These are phyloP conservation scores for Mediolabrus comicus DNA, from an alignment of 108 stramenopile species.

Conservation along the genomic window DNA sequence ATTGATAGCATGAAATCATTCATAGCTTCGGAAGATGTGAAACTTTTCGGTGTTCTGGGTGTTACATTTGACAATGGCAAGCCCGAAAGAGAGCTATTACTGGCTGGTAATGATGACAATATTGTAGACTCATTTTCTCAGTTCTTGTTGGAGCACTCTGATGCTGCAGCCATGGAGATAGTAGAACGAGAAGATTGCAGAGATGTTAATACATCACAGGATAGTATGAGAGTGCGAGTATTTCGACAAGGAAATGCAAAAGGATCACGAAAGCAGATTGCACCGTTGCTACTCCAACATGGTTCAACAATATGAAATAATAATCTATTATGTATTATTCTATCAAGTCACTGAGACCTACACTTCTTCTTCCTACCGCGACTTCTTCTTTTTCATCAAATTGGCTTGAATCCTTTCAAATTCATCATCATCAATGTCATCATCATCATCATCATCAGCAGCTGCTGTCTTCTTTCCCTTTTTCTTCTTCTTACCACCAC, in stretches of 20 bases:
- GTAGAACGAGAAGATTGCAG: constrained; percentile 1
- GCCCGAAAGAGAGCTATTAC: constrained; percentile 18
- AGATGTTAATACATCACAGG: background rate
- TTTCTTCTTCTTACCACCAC: constrained; percentile 43
- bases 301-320: constrained; percentile 4
- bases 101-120: constrained; percentile 14
- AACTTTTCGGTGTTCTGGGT: constrained; percentile 28
- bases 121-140: constrained; percentile 39
- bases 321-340: no score
- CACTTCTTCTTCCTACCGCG: background rate
- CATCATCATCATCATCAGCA: background rate
- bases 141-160: constrained; percentile 17
- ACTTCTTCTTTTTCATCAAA: constrained; percentile 55
- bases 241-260: constrained; percentile 77
- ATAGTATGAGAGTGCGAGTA: constrained; percentile 22
- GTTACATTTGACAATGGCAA: constrained; percentile 17
- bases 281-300: constrained; percentile 54
- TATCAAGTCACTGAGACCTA: background rate
- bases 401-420: constrained; percentile 68
- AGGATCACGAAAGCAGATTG: constrained; percentile 79
- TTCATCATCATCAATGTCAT: constrained; percentile 62
- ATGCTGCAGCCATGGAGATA: constrained; percentile 31
- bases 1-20: constrained; percentile 10
- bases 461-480: constrained; percentile 34
- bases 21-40: constrained; percentile 29